Evolutionary conservation across 345 rosid genomes (phyloP), one percentile per base, ranked within the genome.

Genomic region (Adansonia digitata): DNA sequence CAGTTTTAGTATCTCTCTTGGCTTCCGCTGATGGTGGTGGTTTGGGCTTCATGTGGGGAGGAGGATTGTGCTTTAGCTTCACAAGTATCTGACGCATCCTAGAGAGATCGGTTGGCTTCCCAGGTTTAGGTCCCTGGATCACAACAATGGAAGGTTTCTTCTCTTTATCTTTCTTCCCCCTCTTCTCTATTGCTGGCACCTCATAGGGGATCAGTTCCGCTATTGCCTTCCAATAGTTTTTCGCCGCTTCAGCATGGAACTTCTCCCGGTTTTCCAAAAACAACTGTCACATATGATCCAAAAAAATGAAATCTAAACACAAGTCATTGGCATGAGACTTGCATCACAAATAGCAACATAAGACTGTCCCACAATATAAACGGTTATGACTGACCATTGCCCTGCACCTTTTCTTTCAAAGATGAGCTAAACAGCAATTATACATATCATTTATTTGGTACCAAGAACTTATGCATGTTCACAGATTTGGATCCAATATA

Each of bases 51-150:
- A 90, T 91, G 78, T 90, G 97, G 60, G 84, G 11, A 78, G 98
- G 97, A 10, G 96, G 88, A 68, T 78, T 89, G 73, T 90, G 94
- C 83, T 92, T 68, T 10, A 68, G 55, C 55, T 68, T 68, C 55
- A 26, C 14, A 45, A 45, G 39, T 68, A 68, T 45, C 24, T 68
- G 55, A 3, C 72, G 37, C 72, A 67, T 90, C 78, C 98, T 87
- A 31, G 90, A 84, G 27, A 89, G 84, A 73, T 94, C 97, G 7
- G 96, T 90, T 4, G 91, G 96, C 81, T 90, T 94, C 75, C 98
- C 98, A 0, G 96, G 97, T 77, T 94, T 92, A 2, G 98, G 97
- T 56, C 98, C 97, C 48, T 92, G 91, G 46, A 88, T 84, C 78
- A 92, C 96, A 35, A 84, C 79, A 7, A 92, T 31, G 6, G 88